Base-by-base conservation (phyloP, 768 basidiomycete genomes). In the Macrolepiota fuliginosa region DNA sequence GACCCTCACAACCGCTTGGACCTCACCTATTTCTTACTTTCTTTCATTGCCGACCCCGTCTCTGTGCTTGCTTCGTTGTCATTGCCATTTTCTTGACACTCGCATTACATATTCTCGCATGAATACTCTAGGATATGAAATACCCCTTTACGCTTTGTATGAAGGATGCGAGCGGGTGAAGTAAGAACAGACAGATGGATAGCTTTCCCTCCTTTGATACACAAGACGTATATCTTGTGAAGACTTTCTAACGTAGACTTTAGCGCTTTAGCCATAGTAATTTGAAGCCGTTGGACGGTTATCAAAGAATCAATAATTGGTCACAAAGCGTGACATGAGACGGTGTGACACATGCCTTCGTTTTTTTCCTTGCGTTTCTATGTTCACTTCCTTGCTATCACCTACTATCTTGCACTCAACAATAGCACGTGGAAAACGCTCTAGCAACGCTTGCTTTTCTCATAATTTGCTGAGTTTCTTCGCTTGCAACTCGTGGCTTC, bases 1-100 rank as follows among this genome's bases (percentile, higher is more conserved):
- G 27, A 45, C 22, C 60, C 50, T 35, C 42, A 47, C 35, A 56
- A 37, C 54, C 50, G 42, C n/a, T 56, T 64, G 63, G 63, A 64
- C 63, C 58, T 22, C 37, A 12, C 45, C 46, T 54, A n/a, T 42
- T 56, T 61, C 52, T 56, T 40, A 25, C 35, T 52, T 40, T 60
- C 55, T 58, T 24, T 49, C 47, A 45, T 53, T 54, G 19, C 58
- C 58, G 53, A 60, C 53, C 50, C 22, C 54, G 51, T 56, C 57
- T 32, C 27, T 22, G 52, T 56, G 22, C 52, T 54, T 7, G 29
- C 29, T 32, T 32, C 29, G 29, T 60, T 55, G 46, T 51, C 32
- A 37, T 59, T 49, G 51, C 50, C 45, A 29, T 29, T 27, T 27
- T 46, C 45, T 58, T 49, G n/a, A 27, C 39, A 37, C 46, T 54